These are phyloP conservation scores for Dioszegia crocea DNA, from an alignment of 768 basidiomycete species.

Conservation along the genomic window DNA sequence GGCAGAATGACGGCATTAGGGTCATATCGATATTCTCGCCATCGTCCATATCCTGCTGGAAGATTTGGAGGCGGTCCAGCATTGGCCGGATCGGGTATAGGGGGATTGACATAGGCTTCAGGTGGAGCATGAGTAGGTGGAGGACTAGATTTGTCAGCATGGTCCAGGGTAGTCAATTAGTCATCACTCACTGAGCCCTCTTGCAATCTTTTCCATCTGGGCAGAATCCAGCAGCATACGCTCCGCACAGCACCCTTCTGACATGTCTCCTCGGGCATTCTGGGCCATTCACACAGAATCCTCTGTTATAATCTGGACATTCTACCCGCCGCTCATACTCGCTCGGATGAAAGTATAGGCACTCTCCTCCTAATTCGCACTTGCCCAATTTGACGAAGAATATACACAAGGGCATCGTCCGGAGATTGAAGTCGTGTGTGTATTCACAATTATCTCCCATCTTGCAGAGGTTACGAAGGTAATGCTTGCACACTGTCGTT, in stretches of 20 bases:
- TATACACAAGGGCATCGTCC: slow-evolving; percentile 97
- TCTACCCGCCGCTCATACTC: slow-evolving; percentile 82
- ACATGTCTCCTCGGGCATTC: slow-evolving; percentile 87
- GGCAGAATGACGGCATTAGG: slow-evolving; percentile 30
- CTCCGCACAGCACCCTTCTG: slow-evolving; percentile 80
- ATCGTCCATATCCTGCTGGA: slow-evolving; percentile 83
- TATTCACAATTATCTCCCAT: slow-evolving; percentile 98
- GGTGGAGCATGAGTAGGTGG: slow-evolving; percentile 68
- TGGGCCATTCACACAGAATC: slow-evolving; percentile 82
- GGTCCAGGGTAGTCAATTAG: no score
- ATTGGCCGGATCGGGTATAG: slow-evolving; percentile 67
- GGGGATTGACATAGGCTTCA: slow-evolving; percentile 67
- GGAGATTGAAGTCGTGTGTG: slow-evolving; percentile 94
- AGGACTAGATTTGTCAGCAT: slow-evolving; percentile 56
- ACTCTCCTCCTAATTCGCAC: slow-evolving; percentile 94
- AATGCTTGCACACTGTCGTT: slow-evolving; percentile 93
- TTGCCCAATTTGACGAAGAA: slow-evolving; percentile 98
- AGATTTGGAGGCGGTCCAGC: slow-evolving; percentile 67
- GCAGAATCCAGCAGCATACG: slow-evolving; percentile 89
- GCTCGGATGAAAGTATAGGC: slow-evolving; percentile 77
- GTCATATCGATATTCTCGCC: slow-evolving; percentile 43
- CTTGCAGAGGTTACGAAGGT: slow-evolving; percentile 95
- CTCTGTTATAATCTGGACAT: slow-evolving; percentile 91
- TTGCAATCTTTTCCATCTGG: slow-evolving; percentile 83
- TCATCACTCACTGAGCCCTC: slow-evolving; percentile 71